phyloP scores from a whole-genome alignment of 129 eudicot species.

The Heracleum sosnowskyi region DNA sequence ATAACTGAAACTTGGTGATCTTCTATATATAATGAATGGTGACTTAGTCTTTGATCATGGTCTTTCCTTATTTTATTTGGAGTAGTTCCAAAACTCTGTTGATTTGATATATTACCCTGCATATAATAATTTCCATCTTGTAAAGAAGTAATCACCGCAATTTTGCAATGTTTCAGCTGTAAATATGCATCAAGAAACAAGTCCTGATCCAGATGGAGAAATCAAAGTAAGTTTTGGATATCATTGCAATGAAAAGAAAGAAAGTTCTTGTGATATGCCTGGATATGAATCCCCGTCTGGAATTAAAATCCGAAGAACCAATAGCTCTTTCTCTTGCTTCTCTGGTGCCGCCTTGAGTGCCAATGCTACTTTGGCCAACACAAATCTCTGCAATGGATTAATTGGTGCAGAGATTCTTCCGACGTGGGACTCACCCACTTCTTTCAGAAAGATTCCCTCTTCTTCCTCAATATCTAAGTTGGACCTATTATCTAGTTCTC shows the following conservation, averaged over 20 bases:
- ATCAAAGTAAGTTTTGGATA: slow-evolving; percentile 87
- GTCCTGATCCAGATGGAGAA: slow-evolving; percentile 53
- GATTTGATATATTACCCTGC: slow-evolving; percentile 2
- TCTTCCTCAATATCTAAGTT: slow-evolving; percentile 71
- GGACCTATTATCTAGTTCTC: slow-evolving; percentile 74
- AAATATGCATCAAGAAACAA: slow-evolving; percentile 46
- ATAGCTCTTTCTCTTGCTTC: slow-evolving; percentile 75
- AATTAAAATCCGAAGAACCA: slow-evolving; percentile 43
- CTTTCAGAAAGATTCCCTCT: slow-evolving; percentile 82
- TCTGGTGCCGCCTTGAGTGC: slow-evolving; percentile 96
- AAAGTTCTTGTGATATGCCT: slow-evolving; percentile 19
- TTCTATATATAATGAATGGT: background rate
- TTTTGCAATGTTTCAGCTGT: slow-evolving; percentile 23
- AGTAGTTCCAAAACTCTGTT: background rate
- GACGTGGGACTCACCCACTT: slow-evolving; percentile 77
- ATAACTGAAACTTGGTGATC: background rate
- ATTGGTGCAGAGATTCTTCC: slow-evolving; percentile 88
- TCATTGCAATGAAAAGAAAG: slow-evolving; percentile 40
- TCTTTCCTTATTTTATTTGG: background rate
- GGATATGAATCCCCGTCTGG: slow-evolving; percentile 48
- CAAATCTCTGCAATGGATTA: slow-evolving; percentile 83
- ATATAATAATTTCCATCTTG: background rate
- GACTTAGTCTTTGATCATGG: background rate
- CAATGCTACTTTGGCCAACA: slow-evolving; percentile 89
- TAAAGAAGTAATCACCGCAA: background rate